Evolutionary conservation across 805 yeast species (phyloP).

Genomic region (Diddensiella caesifluorescens): DNA sequence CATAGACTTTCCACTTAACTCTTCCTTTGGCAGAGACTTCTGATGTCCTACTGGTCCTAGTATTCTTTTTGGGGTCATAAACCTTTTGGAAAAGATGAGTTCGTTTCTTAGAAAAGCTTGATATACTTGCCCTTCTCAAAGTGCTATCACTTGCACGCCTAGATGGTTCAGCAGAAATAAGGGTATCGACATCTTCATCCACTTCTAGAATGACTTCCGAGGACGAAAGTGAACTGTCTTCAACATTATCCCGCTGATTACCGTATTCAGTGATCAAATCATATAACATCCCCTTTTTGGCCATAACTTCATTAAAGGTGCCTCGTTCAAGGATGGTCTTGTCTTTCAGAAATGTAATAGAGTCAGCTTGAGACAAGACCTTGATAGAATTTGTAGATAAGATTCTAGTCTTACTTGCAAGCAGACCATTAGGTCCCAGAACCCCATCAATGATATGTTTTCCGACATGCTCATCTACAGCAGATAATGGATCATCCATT

Average conservation of each 20-base stretch:
- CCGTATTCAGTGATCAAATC: slow-evolving; percentile 23
- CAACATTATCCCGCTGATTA: slow-evolving; percentile 3
- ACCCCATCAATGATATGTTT: slow-evolving; percentile 70
- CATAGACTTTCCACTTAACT: slow-evolving; percentile 73
- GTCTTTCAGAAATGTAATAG: slow-evolving; percentile 57
- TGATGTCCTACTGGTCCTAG: slow-evolving; percentile 10
- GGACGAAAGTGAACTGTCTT: slow-evolving; percentile 3
- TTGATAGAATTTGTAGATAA: slow-evolving; percentile 79
- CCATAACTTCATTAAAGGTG: slow-evolving; percentile 48
- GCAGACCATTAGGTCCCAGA: slow-evolving; percentile 67
- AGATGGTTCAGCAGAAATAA: slow-evolving; percentile 8
- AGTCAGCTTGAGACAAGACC: slow-evolving; percentile 67
- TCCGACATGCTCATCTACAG: slow-evolving; percentile 97
- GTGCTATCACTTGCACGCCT: slow-evolving; percentile 19
- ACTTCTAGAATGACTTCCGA: slow-evolving; percentile 2
- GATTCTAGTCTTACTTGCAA: slow-evolving; percentile 63
- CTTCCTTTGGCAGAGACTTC: slow-evolving; percentile 80
- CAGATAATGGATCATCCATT: slow-evolving; percentile 88
- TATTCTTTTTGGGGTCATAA: slow-evolving; percentile 4
- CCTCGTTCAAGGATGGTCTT: slow-evolving; percentile 46
- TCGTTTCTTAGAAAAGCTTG: slow-evolving; percentile 5
- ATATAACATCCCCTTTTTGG: slow-evolving; percentile 15
- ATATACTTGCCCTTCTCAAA: slow-evolving; percentile 18
- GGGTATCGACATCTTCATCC: slow-evolving; percentile 9
- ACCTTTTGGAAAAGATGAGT: background rate